A percentile compares a stretch with the other conserved stretches of the same genome.
phyloP scores from a whole-genome alignment of 2,329 filamentous ascomycete genomes.

The Cordyceps fumosorosea region DNA sequence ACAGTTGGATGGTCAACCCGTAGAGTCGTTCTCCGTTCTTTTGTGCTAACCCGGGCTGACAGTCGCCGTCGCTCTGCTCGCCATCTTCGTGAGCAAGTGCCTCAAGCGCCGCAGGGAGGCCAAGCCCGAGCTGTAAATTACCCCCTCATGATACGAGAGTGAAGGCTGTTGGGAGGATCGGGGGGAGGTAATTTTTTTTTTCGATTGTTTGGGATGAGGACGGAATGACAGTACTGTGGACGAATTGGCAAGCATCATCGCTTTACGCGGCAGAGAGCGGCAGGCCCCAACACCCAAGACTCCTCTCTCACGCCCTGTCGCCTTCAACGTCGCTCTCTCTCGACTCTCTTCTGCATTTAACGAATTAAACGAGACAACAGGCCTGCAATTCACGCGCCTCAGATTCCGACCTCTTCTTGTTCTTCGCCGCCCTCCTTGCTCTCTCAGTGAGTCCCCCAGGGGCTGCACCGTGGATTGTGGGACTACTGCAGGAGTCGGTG shows the following conservation, averaged over 20 bases:
- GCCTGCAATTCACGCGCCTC: background rate
- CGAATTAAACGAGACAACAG: background rate
- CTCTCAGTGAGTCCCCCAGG: background rate
- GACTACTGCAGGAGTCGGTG: background rate
- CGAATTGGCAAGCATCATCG: background rate
- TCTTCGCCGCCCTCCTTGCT: background rate
- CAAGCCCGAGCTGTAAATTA: constrained; percentile 24
- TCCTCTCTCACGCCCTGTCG: background rate
- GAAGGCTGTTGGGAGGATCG: constrained; percentile 2
- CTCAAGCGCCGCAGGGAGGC: constrained; percentile 27
- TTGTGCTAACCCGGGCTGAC: background rate
- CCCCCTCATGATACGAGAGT: background rate
- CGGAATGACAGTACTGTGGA: constrained; percentile 2
- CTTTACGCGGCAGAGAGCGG: background rate
- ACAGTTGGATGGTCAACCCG: background rate
- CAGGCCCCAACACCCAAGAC: background rate
- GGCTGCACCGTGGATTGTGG: background rate
- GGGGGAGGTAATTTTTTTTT: background rate
- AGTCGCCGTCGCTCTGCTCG: constrained; percentile 29
- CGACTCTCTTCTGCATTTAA: background rate
- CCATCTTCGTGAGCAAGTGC: constrained; percentile 27
- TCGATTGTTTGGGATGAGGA: background rate
- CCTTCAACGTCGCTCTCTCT: background rate
- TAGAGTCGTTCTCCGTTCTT: background rate
- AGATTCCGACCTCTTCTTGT: background rate